phyloP scores from a whole-genome alignment of 371 early-diverging fungal genomes.

The Saksenaea oblongispora region DNA sequence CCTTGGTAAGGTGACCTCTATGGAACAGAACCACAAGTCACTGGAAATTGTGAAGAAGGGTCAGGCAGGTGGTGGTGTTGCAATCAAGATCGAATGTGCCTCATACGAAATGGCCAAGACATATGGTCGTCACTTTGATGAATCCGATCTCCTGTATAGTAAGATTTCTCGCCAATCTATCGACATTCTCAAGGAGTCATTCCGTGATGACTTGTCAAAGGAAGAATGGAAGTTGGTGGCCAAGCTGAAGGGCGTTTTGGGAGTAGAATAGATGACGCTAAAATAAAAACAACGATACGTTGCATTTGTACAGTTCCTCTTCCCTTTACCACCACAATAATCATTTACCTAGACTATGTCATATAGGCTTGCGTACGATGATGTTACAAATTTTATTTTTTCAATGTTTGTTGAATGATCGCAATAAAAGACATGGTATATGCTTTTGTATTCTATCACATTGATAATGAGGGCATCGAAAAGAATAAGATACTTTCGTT shows the following conservation, averaged over 20 bases:
- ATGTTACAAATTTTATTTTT: too few relatives aligned
- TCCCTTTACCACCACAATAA: too few relatives aligned
- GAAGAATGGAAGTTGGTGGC: conserved; percentile 93
- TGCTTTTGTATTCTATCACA: too few relatives aligned
- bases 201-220: conserved; percentile 92
- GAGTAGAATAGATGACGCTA: conserved; percentile 35
- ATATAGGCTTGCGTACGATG: too few relatives aligned
- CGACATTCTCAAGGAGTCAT: conserved; percentile 95
- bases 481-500: too few relatives aligned
- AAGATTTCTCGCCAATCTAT: conserved; percentile 94
- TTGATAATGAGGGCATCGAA: too few relatives aligned
- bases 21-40: conserved; percentile 96
- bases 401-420: too few relatives aligned
- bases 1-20: conserved; percentile 95
- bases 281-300: not conserved
- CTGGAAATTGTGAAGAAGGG: conserved; percentile 87
- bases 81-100: conserved; percentile 95
- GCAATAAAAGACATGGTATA: too few relatives aligned
- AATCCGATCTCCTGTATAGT: conserved; percentile 79
- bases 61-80: conserved; percentile 86
- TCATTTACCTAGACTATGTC: too few relatives aligned
- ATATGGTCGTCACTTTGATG: conserved; percentile 96
- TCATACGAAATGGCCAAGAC: conserved; percentile 88
- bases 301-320: not conserved
- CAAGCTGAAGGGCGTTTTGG: conserved; percentile 76